Base-by-base conservation (phyloP, 202 grass and related monocot species). In the Eragrostis tef region DNA sequence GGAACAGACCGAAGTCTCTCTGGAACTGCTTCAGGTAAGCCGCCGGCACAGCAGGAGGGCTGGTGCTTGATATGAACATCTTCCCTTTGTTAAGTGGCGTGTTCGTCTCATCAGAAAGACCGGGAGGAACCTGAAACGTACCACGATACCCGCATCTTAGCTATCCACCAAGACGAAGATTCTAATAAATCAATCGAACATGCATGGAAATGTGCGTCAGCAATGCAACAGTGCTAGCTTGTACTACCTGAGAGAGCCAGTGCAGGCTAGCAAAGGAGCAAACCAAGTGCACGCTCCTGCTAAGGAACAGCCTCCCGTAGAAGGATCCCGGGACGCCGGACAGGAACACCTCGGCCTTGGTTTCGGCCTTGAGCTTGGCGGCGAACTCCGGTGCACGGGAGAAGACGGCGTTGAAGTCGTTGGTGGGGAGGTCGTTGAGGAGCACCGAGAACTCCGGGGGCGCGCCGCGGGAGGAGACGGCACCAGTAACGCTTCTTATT, bases 341-440 rank as follows among this genome's bases (percentile, higher is more conserved):
- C 2, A 98, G 84, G 87, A 89, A 94, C 56, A 94, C 90, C 57
- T 86, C 70, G 44, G 79, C 75, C 27, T 31, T 31, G 29, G 29
- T 31, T 31, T 31, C 29, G 29, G 83, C 60, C 53, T 85, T 87
- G 60, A 94, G 87, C 42, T 78, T 80, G 57, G 69, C 75, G 20
- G 77, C 78, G 75, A 98, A 94, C 67, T 91, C 81, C 59, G 88
- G 87, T 7, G 87, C 67, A 74, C 85, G 82, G 70, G 89, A 83
- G 81, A 98, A 98, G 61, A 93, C 65, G 47, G 88, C 70, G 75
- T 98, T 98, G 88, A 94, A 98, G 80, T 98, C 92, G 68, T 98
- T 98, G 29, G 92, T 93, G 5, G 95, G 92, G 31, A 98, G 90
- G 82, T 98, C 92, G 71, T 98, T 98, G 59, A 98, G 95, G 79